Evolutionary conservation across 2,329 filamentous ascomycete genomes (phyloP).

Genomic region (Pyricularia grisea): DNA sequence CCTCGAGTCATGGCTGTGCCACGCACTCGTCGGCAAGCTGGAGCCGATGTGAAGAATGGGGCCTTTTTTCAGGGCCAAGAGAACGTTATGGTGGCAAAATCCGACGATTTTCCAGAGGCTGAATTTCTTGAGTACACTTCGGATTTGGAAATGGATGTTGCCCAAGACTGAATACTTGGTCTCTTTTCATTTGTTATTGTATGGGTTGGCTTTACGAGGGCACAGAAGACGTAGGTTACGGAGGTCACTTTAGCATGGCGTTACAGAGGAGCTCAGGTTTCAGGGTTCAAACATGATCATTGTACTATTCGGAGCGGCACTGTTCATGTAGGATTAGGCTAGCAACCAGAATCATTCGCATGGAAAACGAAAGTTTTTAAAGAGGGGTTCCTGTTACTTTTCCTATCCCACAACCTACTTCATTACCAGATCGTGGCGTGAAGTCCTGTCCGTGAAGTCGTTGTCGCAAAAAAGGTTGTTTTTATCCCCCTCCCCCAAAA

Average conservation of each 20-base stretch:
- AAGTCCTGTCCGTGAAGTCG: neutral
- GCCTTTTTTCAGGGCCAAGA: slow-evolving; percentile 28
- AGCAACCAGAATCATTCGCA: neutral
- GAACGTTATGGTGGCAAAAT: slow-evolving; percentile 27
- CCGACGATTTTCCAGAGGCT: slow-evolving; percentile 60
- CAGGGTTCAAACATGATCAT: neutral
- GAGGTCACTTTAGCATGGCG: neutral
- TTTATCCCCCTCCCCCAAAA: slow-evolving; percentile 2
- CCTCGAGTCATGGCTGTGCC: slow-evolving; percentile 41
- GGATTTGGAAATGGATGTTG: slow-evolving; percentile 31
- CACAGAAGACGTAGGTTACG: neutral
- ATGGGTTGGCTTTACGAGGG: neutral
- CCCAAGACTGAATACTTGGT: slow-evolving; percentile 7
- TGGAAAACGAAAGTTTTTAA: neutral
- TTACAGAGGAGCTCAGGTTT: neutral
- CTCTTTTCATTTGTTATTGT: neutral
- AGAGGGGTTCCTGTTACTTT: neutral
- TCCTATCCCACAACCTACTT: neutral
- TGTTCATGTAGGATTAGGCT: neutral
- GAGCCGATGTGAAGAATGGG: neutral
- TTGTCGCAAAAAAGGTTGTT: slow-evolving; percentile 14
- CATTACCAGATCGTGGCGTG: neutral
- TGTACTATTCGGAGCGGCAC: neutral
- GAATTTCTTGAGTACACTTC: slow-evolving; percentile 45
- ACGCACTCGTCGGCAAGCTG: slow-evolving; percentile 13